Evolutionary conservation across 2,329 filamentous ascomycete genomes (phyloP).

Genomic region (Plenodomus lindquistii): DNA sequence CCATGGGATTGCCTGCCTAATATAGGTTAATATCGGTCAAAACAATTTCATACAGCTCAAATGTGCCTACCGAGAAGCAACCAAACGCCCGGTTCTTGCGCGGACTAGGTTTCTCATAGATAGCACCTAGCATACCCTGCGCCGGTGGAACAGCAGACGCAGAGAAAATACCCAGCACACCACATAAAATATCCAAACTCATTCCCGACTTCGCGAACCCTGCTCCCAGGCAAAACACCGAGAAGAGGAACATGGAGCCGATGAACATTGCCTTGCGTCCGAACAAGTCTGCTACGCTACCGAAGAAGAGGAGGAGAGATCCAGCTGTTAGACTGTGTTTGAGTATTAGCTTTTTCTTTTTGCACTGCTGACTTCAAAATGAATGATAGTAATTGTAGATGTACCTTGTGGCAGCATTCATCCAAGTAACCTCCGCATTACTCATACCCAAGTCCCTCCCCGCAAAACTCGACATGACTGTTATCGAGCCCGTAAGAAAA

Average conservation of each 20-base stretch:
- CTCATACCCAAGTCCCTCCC: conserved; percentile 64
- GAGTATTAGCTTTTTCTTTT: too few species aligned
- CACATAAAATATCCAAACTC: conserved; percentile 65
- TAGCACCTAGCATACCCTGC: conserved; percentile 65
- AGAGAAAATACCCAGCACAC: conserved; percentile 65
- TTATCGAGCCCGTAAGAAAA: conserved; percentile 62
- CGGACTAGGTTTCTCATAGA: conserved; percentile 63
- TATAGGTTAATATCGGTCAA: too few species aligned
- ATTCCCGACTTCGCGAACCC: conserved; percentile 64
- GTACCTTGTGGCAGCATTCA: conserved; percentile 63
- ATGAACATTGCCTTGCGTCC: conserved; percentile 67
- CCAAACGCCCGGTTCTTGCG: conserved; percentile 69
- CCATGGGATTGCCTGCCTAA: conserved; percentile 60
- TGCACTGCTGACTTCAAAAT: too few species aligned
- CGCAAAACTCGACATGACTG: conserved; percentile 66
- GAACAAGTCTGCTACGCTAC: conserved; percentile 67
- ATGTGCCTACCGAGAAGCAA: conserved; percentile 52
- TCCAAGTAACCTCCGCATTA: conserved; percentile 69
- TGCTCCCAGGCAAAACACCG: conserved; percentile 59
- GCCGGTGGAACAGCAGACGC: conserved; percentile 67
- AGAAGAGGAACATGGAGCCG: conserved; percentile 62
- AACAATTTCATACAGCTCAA: too few species aligned
- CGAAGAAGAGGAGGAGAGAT: conserved; percentile 68
- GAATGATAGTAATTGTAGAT: background rate
- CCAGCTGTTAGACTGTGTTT: conserved; percentile 61